Conservation (phyloP, 2,329 filamentous ascomycete species). For the Apiospora phragmitis region DNA sequence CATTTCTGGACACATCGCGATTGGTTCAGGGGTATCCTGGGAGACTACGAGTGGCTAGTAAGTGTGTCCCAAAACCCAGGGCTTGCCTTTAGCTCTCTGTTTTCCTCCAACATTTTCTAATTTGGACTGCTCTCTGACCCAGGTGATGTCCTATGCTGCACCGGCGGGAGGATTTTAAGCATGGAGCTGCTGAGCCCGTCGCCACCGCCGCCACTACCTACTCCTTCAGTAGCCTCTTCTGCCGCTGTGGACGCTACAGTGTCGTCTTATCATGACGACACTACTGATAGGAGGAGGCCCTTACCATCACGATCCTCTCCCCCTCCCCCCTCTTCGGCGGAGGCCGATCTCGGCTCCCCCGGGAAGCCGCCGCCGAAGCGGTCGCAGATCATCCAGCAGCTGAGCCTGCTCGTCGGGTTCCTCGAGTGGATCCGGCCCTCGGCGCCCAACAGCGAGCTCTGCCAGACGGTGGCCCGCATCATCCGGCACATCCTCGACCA, state of each 20-base stretch:
- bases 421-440: constrained; percentile 46
- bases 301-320: background rate
- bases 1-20: constrained; percentile 48
- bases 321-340: background rate
- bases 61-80: constrained; percentile 15
- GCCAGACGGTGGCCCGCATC: constrained; percentile 40
- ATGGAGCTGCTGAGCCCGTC: constrained; percentile 36
- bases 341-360: background rate
- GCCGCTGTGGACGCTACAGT: background rate
- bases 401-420: constrained; percentile 46
- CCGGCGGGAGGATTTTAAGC: constrained; percentile 45
- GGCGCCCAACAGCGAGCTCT: constrained; percentile 45
- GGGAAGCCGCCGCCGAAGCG: constrained; percentile 19
- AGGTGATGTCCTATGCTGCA: constrained; percentile 47
- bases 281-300: background rate
- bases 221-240: background rate
- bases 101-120: background rate
- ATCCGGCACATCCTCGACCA: constrained; percentile 48
- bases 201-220: background rate
- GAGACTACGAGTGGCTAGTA: constrained; percentile 47
- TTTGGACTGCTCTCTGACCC: background rate
- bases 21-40: constrained; percentile 36
- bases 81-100: background rate
- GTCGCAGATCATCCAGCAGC: constrained; percentile 46
- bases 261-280: background rate